Base-by-base conservation (phyloP, 495 filamentous ascomycete species). In the Sporormia fimetaria region DNA sequence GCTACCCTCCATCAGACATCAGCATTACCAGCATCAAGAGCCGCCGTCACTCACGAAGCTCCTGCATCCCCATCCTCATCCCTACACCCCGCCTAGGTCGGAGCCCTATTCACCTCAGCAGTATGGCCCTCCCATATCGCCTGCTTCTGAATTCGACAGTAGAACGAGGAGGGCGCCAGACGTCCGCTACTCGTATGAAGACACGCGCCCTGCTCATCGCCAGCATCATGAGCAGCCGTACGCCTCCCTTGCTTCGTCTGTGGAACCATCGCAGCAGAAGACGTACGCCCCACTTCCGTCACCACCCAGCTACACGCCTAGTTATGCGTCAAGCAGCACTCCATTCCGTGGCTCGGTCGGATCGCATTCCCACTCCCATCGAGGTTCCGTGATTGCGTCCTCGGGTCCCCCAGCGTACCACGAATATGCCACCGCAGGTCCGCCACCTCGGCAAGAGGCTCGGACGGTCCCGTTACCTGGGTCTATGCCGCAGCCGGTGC, bases 271-370 rank as follows among this genome's bases (percentile, higher is more conserved):
- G 34, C 43, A 50, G 35, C 44, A 56, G 23, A 42, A 38, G 23
- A n/a, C 44, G n/a, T 52, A 52, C 31, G 48, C 42, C 20, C 53
- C 53, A 20, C 40, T 52, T 14, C 49, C 53, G 2, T 56, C 53
- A 29, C n/a, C n/a, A n/a, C 53, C 53, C n/a, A 49, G 49, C 33
- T 56, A 56, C 41, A 56, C 53, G 36, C 53, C 53, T 12, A 56
- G 44, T 35, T 56, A 52, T 52, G 37, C 44, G 22, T 49, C 46
- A 8, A 56, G 44, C 52, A 34, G 35, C 28, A 49, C 53, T 21
- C 43, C 49, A 24, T 56, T 43, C 45, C 53, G 49, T 6, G 49
- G 53, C 35, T 54, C 51, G 21, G 37, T 47, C 18, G 44, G 44
- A 25, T 52, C 44, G 25, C 44, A 46, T 11, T 34, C 40, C 12